Conservation (phyloP, 192 early-diverging fungal species). For the Coemansia reversa region DNA sequence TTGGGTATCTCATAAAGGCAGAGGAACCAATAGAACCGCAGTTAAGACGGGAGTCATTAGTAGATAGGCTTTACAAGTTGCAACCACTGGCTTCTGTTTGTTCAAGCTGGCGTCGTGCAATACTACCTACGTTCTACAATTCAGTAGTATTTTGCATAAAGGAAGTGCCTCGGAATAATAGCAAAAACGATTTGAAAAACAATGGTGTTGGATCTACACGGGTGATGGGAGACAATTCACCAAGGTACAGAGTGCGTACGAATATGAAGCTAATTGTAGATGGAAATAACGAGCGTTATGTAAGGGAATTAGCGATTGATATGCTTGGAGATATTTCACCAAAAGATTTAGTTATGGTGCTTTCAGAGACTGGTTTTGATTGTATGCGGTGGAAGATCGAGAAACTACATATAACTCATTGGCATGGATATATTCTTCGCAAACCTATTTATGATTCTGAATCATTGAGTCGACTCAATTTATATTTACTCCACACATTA, state of each 20-base stretch:
- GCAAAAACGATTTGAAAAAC: neutral
- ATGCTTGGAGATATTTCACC: constrained; percentile 32
- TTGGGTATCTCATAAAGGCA: constrained; percentile 13
- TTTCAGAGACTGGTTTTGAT: constrained; percentile 23
- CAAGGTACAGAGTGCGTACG: constrained; percentile 1
- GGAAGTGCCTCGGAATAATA: neutral
- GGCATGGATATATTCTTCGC: constrained; percentile 17
- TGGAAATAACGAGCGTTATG: constrained; percentile 19
- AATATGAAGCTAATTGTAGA: constrained; percentile 31
- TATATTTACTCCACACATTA: constrained; percentile 29
- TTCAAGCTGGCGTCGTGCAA: constrained; percentile 26
- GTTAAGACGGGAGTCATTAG: constrained; percentile 4
- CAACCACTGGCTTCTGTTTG: constrained; percentile 42
- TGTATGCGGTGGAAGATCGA: constrained; percentile 17
- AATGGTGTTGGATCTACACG: neutral
- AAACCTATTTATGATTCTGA: constrained; percentile 11
- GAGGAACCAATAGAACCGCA: constrained; percentile 1
- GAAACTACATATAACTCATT: constrained; percentile 22
- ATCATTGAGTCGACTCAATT: constrained; percentile 32
- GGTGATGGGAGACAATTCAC: neutral
- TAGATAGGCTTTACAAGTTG: constrained; percentile 13
- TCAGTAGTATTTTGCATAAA: constrained; percentile 28
- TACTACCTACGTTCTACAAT: constrained; percentile 36
- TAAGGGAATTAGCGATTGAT: constrained; percentile 26
- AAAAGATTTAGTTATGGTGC: constrained; percentile 13